phyloP scores from a whole-genome alignment of 2,329 filamentous ascomycete genomes.

The Pseudopithomyces chartarum region DNA sequence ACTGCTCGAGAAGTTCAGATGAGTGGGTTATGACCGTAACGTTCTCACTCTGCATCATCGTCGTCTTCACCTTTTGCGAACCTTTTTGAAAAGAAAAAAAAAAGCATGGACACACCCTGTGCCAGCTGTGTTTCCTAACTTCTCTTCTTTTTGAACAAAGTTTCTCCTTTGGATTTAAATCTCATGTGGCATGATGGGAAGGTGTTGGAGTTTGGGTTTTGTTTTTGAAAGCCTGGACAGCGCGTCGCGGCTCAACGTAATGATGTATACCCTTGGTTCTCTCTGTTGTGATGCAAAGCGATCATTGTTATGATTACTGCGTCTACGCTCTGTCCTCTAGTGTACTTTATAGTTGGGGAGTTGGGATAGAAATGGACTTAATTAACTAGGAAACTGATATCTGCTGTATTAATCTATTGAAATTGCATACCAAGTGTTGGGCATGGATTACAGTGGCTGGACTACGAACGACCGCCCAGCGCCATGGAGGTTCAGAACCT shows the following conservation, averaged over 20 bases:
- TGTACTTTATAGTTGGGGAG: not conserved
- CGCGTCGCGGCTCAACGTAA: not conserved
- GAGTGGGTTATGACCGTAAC: constrained; percentile 35
- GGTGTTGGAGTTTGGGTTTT: not conserved
- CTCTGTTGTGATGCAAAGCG: not conserved
- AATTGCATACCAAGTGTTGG: no score
- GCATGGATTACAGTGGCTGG: no score
- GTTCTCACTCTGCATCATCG: not conserved
- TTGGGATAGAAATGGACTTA: not conserved
- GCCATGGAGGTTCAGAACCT: no score
- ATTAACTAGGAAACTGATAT: not conserved
- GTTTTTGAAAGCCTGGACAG: not conserved
- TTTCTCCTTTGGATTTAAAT: not conserved
- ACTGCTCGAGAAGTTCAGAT: constrained; percentile 35
- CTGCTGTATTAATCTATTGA: no score
- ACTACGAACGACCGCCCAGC: no score
- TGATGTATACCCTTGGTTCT: constrained; percentile 3
- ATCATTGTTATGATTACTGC: not conserved
- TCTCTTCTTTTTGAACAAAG: not conserved
- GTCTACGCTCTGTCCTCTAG: not conserved
- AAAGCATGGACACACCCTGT: not conserved
- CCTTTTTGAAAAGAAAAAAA: no score
- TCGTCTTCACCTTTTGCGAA: no score
- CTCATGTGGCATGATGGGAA: not conserved
- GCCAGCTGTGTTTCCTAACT: not conserved